Conservation (phyloP, 306 rosid species). For the Trifolium dubium region DNA sequence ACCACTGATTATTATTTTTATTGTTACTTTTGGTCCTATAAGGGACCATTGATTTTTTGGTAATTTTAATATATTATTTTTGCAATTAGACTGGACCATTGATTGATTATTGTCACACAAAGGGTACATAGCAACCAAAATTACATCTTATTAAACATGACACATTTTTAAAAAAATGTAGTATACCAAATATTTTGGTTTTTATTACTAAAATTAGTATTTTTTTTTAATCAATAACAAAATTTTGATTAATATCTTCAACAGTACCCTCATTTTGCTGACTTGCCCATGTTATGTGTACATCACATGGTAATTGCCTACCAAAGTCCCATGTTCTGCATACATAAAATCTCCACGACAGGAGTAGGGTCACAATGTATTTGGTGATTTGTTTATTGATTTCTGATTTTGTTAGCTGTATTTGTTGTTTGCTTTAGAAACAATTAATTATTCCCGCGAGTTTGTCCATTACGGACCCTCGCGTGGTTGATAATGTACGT, state of each 20-base stretch:
- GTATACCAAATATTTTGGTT: too few species aligned
- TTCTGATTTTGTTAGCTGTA: constrained; percentile 31
- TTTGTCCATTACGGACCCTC: not conserved
- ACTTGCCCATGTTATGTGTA: constrained; percentile 11
- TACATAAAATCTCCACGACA: not conserved
- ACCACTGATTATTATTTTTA: not conserved
- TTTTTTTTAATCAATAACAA: too few species aligned
- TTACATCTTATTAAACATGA: too few species aligned
- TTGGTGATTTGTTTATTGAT: not conserved
- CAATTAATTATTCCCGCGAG: not conserved
- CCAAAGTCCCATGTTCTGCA: not conserved
- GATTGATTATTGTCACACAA: too few species aligned
- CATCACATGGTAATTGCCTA: not conserved
- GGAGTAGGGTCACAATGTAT: not conserved
- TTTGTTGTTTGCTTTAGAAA: not conserved
- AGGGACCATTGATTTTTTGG: not conserved
- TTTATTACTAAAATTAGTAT: too few species aligned
- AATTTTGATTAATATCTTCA: too few species aligned
- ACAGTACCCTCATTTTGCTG: too few species aligned
- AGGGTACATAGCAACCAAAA: too few species aligned
- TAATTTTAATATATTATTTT: not conserved
- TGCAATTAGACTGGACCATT: not conserved
- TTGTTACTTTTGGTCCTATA: not conserved
- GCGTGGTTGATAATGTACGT: constrained; percentile 1
- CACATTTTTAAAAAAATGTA: too few species aligned